Evolutionary conservation across 176 grass and related monocot genomes (phyloP).

Genomic region (Zea luxurians): DNA sequence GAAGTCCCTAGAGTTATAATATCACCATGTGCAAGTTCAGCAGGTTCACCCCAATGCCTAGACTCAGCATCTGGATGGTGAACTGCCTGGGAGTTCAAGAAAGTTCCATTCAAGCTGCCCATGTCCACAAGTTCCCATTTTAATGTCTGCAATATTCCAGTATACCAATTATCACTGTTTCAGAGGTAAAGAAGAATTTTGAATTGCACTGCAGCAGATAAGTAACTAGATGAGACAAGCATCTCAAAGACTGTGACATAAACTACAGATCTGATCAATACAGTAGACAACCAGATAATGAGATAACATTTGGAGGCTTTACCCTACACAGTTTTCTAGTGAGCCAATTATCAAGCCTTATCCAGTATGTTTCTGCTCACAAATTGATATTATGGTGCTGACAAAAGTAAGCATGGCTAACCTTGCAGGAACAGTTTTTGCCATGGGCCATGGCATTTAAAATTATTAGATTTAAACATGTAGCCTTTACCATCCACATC

Average conservation of each 20-base stretch:
- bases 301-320: neutral
- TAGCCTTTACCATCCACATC: neutral
- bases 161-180: conserved; percentile 16
- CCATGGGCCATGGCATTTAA: neutral
- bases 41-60: conserved; percentile 58
- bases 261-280: neutral
- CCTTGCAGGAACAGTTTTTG: conserved; percentile 15
- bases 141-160: conserved; percentile 46
- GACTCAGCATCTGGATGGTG: conserved; percentile 63
- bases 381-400: conserved; percentile 8
- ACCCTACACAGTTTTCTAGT: conserved; percentile 9
- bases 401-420: neutral
- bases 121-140: conserved; percentile 88
- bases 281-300: neutral
- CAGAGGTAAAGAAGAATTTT: neutral
- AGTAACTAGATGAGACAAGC: too few species aligned
- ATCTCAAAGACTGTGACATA: neutral
- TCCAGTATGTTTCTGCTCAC: neutral
- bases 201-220: neutral
- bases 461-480: conserved; percentile 19
- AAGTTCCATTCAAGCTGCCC: conserved; percentile 94
- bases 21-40: conserved; percentile 78
- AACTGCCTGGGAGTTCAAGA: conserved; percentile 60
- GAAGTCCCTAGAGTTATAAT: conserved; percentile 73
- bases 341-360: neutral